phyloP scores from a whole-genome alignment of 208 protist genomes.

The Plasmodiophora brassicae region DNA sequence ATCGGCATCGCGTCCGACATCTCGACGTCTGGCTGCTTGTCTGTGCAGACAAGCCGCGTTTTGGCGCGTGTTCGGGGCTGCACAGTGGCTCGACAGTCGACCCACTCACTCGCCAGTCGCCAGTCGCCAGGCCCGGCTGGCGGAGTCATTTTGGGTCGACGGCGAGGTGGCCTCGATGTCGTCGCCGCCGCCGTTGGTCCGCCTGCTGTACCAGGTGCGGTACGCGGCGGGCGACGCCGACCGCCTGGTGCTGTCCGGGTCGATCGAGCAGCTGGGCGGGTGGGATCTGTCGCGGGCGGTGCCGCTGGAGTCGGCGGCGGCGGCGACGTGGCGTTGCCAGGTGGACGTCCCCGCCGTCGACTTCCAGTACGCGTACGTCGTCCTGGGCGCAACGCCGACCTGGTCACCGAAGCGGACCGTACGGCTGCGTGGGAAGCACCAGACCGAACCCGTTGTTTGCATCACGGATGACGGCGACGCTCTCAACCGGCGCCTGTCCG shows the following conservation, averaged over 20 bases:
- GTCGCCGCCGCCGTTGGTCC: too few species aligned
- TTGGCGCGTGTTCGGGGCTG: too few species aligned
- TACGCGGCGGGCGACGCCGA: neutral
- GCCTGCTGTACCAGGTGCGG: neutral
- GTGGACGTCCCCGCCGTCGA: neutral
- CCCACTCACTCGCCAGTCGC: too few species aligned
- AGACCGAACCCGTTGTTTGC: neutral
- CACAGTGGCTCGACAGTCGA: too few species aligned
- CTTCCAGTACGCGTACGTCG: constrained; percentile 12
- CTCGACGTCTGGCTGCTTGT: too few species aligned
- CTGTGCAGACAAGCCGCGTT: too few species aligned
- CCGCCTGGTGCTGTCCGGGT: neutral
- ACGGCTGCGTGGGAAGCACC: neutral
- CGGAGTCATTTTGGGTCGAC: too few species aligned
- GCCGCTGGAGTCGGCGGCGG: neutral
- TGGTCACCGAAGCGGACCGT: neutral
- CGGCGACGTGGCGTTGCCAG: neutral
- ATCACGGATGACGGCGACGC: neutral
- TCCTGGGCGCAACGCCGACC: neutral
- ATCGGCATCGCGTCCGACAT: too few species aligned
- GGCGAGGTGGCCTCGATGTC: too few species aligned
- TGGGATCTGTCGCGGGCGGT: neutral
- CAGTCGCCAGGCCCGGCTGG: too few species aligned
- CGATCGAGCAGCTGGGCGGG: neutral
- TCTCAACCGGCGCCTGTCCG: too few species aligned